These are phyloP conservation scores for Cercospora nicotianae DNA, from an alignment of 2,329 filamentous ascomycete genomes.

Conservation along the genomic window DNA sequence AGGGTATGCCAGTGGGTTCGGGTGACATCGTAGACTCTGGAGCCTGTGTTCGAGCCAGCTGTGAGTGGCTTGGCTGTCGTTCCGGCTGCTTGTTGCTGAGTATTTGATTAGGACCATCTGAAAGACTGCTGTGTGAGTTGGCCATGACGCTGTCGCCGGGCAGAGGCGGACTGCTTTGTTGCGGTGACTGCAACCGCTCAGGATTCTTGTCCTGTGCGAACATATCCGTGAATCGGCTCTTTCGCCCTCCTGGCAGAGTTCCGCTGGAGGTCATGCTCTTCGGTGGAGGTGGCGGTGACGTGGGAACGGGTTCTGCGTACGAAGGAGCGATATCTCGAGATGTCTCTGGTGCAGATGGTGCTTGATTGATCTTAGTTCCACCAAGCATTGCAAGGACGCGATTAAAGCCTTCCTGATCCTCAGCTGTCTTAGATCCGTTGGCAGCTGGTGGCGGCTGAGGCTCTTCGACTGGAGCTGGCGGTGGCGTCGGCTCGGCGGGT, in stretches of 20 bases:
- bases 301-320: conserved; percentile 25
- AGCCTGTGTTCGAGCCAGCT: conserved; percentile 16
- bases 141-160: conserved; percentile 22
- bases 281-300: conserved; percentile 29
- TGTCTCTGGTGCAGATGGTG: conserved; percentile 44
- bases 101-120: conserved; percentile 20
- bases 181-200: conserved; percentile 34
- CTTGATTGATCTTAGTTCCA: conserved; percentile 16
- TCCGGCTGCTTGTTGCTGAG: conserved; percentile 10
- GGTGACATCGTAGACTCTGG: conserved; percentile 24
- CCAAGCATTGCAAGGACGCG: conserved; percentile 76
- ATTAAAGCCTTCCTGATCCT: conserved; percentile 79
- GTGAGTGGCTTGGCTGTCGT: conserved; percentile 18
- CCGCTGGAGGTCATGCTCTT: conserved; percentile 30
- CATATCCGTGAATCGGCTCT: conserved; percentile 37
- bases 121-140: conserved; percentile 3
- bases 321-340: conserved; percentile 21
- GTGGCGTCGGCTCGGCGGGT: conserved; percentile 25
- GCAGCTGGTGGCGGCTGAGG: conserved; percentile 23
- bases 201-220: conserved; percentile 37
- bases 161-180: conserved; percentile 19
- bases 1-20: conserved; percentile 28
- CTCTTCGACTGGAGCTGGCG: conserved; percentile 19
- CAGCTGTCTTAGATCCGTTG: conserved; percentile 50
- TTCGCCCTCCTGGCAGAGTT: conserved; percentile 27